A percentile compares a stretch with the other conserved stretches of the same genome.
These are phyloP conservation scores for Eudorina sp. DNA, from an alignment of 139 green algal genomes.

Conservation along the genomic window DNA sequence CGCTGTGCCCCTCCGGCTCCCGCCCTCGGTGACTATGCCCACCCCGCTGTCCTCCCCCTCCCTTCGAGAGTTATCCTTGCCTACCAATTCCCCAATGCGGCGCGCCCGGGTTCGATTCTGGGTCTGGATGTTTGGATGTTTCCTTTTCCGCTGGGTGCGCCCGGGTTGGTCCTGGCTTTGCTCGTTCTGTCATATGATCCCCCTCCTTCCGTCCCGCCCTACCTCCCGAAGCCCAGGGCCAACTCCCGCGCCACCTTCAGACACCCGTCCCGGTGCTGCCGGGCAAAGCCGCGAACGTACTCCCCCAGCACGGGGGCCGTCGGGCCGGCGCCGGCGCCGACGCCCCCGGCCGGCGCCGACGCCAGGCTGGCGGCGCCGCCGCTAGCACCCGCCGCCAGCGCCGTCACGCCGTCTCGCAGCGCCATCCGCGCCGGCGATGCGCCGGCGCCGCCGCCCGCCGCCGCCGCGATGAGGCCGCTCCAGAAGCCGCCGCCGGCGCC, in stretches of 20 bases:
- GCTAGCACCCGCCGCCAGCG: neutral
- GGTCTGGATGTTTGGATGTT: no score
- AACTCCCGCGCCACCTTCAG: conserved; percentile 54
- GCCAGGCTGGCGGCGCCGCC: neutral
- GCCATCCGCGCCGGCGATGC: conserved; percentile 17
- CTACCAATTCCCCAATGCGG: no score
- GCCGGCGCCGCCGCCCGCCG: neutral
- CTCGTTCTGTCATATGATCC: no score
- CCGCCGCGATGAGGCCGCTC: conserved; percentile 20
- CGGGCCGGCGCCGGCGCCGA: neutral
- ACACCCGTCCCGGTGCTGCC: conserved; percentile 57
- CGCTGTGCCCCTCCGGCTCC: no score
- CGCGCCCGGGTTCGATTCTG: no score
- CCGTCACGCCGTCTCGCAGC: conserved; percentile 30
- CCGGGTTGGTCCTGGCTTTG: no score
- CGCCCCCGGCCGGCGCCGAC: neutral
- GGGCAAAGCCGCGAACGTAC: neutral
- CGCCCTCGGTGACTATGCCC: no score
- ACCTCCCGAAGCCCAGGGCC: conserved; percentile 54
- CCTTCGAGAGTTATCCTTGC: no score
- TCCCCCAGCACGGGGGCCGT: conserved; percentile 26
- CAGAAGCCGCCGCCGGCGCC: conserved; percentile 34
- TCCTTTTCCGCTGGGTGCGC: no score
- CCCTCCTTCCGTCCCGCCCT: neutral
- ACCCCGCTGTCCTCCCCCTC: no score